Evolutionary conservation across 2,329 filamentous ascomycete genomes (phyloP).

Genomic region (Xylaria sp.): DNA sequence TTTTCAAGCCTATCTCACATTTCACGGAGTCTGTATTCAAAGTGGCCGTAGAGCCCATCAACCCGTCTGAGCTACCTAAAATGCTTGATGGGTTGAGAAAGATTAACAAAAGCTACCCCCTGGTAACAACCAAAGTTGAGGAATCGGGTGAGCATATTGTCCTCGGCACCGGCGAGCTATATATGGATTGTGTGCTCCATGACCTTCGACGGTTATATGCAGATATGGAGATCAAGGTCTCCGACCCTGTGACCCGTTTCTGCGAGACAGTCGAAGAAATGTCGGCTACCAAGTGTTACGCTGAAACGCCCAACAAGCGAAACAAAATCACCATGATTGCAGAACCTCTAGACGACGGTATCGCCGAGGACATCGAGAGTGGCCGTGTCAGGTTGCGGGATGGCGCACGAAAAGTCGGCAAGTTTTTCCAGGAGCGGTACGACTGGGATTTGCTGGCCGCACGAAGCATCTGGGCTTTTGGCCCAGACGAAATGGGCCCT

Average conservation of each 20-base stretch:
- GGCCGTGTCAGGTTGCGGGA: conserved; percentile 91
- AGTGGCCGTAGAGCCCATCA: conserved; percentile 96
- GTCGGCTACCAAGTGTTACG: conserved; percentile 97
- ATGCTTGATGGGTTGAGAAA: conserved; percentile 97
- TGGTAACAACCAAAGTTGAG: conserved; percentile 96
- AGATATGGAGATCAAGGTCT: conserved; percentile 99
- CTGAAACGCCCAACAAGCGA: conserved; percentile 97
- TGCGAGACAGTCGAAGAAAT: conserved; percentile 98
- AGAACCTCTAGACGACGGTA: conserved; percentile 92
- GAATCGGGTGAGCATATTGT: conserved; percentile 97
- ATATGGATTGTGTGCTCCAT: conserved; percentile 98
- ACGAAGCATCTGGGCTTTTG: conserved; percentile 97
- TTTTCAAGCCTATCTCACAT: conserved; percentile 90
- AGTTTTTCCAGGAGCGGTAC: conserved; percentile 96
- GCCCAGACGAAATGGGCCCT: conserved; percentile 90
- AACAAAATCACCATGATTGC: conserved; percentile 99
- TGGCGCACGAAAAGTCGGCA: conserved; percentile 88
- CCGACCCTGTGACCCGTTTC: conserved; percentile 95
- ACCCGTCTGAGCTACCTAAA: conserved; percentile 95
- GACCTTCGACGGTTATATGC: conserved; percentile 92
- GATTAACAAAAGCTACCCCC: conserved; percentile 96
- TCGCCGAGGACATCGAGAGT: conserved; percentile 91
- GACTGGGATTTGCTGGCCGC: conserved; percentile 95
- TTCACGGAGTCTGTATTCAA: conserved; percentile 98
- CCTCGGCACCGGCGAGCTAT: conserved; percentile 94